Base-by-base conservation (phyloP, 2,329 filamentous ascomycete species). In the Alternaria brassicicola region DNA sequence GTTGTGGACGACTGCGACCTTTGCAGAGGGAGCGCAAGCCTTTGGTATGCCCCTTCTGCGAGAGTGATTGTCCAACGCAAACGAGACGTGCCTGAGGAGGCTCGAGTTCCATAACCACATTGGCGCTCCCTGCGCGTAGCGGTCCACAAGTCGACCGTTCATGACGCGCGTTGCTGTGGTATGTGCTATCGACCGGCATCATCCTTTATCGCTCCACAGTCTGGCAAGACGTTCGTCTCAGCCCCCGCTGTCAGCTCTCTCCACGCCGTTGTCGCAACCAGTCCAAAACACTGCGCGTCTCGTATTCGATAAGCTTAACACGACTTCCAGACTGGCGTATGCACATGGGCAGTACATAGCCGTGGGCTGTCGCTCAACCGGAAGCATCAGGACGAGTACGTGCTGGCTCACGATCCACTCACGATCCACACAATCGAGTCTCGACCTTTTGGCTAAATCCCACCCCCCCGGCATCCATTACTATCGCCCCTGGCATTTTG, bases 171-270 rank as follows among this genome's bases (percentile, higher is more conserved):
- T 55, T 62, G 59, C 43, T 52, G 55, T 38, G 54, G 26, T 35
- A 45, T 17, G 46, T 38, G 56, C 41, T 49, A 48, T 54, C 19
- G 30, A 30, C 51, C 21, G 36, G 55, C 55, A 55, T 61, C n/a
- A 49, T 43, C 35, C 55, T 55, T 13, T 41, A 47, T 52, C 41
- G 55, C 46, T 59, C 59, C 51, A 48, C 55, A 41, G 25, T 35
- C 39, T 52, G 55, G 50, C 55, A 38, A 43, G 46, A 54, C 38
- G 55, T 55, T 61, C 58, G 57, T 63, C 53, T 59, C 57, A 59
- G 47, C 52, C 57, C 41, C 35, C 52, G 26, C 48, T 45, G 55
- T 48, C 46, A 33, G 31, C 35, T 39, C 28, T 36, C 49, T 53
- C 43, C 42, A 33, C 52, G 39, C 46, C 45, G 21, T 42, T 36